Percentiles rank a stretch among this genome's conserved stretches.
Evolutionary conservation across 2,329 filamentous ascomycete species (phyloP).

Genomic region (Penicillium decumbens): DNA sequence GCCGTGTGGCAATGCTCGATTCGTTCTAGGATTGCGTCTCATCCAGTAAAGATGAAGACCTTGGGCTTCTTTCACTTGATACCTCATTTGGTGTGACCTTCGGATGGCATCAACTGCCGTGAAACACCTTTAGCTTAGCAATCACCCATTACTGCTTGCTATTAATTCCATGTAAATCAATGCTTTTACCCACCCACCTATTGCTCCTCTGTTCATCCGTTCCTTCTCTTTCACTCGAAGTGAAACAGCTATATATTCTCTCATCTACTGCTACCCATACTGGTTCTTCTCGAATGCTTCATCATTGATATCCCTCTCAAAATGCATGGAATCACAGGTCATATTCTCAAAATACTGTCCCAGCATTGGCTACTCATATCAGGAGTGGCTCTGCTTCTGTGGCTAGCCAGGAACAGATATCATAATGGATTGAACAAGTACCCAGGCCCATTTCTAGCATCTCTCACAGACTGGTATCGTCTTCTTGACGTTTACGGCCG

Average conservation of each 20-base stretch:
- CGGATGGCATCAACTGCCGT: background rate
- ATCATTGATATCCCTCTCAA: background rate
- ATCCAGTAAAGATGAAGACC: background rate
- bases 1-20: conserved; percentile 6
- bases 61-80: background rate
- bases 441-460: conserved; percentile 67
- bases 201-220: background rate
- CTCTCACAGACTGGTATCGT: conserved; percentile 68
- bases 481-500: conserved; percentile 63
- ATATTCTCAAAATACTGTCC: conserved; percentile 5
- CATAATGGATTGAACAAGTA: conserved; percentile 8
- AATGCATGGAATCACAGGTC: conserved; percentile 13
- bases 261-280: too few species aligned
- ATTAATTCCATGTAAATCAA: background rate
- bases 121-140: background rate
- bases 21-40: background rate
- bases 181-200: background rate
- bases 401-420: conserved; percentile 11
- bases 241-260: background rate
- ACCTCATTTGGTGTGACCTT: background rate
- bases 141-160: background rate
- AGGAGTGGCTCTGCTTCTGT: conserved; percentile 1
- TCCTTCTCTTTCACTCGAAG: background rate
- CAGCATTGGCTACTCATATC: conserved; percentile 9
- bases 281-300: background rate